phyloP scores from a whole-genome alignment of 2,329 filamentous ascomycete genomes.

The Lachnellula willkommii region DNA sequence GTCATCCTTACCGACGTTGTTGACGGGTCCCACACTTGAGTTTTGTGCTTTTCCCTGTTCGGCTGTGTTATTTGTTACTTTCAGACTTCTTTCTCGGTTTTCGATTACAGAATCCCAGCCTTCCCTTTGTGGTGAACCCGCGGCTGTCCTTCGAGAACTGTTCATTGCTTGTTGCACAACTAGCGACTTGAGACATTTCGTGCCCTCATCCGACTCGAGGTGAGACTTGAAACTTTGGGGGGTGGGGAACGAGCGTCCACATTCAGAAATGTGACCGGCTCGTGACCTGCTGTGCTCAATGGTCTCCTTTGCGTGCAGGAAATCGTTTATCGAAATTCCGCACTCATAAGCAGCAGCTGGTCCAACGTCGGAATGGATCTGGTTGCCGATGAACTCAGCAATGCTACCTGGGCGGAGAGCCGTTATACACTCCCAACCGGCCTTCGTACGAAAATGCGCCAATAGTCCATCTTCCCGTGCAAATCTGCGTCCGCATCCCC shows the following conservation, averaged over 20 bases:
- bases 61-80: no score
- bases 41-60: no score
- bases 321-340: neutral
- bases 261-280: neutral
- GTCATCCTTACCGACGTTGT: no score
- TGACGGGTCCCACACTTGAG: no score
- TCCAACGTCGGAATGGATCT: neutral
- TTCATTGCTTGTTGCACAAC: neutral
- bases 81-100: neutral
- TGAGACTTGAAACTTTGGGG: neutral
- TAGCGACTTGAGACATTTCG: neutral
- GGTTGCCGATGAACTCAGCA: neutral
- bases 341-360: no score
- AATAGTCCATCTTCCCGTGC: constrained; percentile 3
- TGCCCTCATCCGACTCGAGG: neutral
- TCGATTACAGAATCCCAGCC: neutral
- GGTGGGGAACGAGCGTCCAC: neutral
- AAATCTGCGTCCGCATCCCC: constrained; percentile 4
- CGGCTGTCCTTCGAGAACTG: neutral
- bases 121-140: neutral
- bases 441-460: neutral
- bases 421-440: constrained; percentile 1
- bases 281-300: neutral
- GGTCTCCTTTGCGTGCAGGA: neutral
- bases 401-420: neutral